Evolutionary conservation across 306 rosid species (phyloP).

Genomic region (Arachis stenosperma): DNA sequence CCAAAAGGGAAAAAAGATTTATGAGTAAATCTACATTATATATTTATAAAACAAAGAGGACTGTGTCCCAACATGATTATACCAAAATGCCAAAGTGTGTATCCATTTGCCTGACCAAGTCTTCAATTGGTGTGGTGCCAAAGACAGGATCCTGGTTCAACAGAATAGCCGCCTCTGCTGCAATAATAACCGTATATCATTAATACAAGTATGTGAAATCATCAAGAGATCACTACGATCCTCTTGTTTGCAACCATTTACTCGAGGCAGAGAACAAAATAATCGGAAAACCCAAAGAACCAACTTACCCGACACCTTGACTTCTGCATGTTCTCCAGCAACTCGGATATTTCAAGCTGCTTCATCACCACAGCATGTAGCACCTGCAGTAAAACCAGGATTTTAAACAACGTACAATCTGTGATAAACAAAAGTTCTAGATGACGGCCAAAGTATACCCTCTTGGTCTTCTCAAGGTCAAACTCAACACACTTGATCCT

Average conservation of each 20-base stretch:
- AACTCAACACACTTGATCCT: slow-evolving; percentile 88
- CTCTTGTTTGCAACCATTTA: neutral
- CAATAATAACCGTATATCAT: slow-evolving; percentile 27
- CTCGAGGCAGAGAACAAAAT: neutral
- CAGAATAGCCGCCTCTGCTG: slow-evolving; percentile 71
- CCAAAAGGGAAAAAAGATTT: neutral
- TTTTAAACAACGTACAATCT: slow-evolving; percentile 6
- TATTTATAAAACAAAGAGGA: slow-evolving; percentile 28
- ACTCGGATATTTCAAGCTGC: slow-evolving; percentile 78
- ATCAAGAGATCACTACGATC: neutral
- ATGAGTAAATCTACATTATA: slow-evolving; percentile 14
- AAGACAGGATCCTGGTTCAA: slow-evolving; percentile 39
- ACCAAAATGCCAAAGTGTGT: too few relatives aligned
- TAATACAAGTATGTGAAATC: slow-evolving; percentile 11
- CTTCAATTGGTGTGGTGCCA: slow-evolving; percentile 14
- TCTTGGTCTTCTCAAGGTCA: slow-evolving; percentile 91
- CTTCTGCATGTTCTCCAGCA: slow-evolving; percentile 68
- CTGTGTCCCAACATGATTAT: slow-evolving; percentile 6
- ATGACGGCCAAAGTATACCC: slow-evolving; percentile 51
- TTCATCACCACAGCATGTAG: slow-evolving; percentile 70
- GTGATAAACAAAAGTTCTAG: slow-evolving; percentile 17
- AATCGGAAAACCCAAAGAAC: slow-evolving; percentile 3
- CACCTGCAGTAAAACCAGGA: slow-evolving; percentile 52
- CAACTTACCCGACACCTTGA: slow-evolving; percentile 69
- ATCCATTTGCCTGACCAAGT: neutral